phyloP scores from a whole-genome alignment of 768 basidiomycete species.

The Hysterangium stoloniferum region DNA sequence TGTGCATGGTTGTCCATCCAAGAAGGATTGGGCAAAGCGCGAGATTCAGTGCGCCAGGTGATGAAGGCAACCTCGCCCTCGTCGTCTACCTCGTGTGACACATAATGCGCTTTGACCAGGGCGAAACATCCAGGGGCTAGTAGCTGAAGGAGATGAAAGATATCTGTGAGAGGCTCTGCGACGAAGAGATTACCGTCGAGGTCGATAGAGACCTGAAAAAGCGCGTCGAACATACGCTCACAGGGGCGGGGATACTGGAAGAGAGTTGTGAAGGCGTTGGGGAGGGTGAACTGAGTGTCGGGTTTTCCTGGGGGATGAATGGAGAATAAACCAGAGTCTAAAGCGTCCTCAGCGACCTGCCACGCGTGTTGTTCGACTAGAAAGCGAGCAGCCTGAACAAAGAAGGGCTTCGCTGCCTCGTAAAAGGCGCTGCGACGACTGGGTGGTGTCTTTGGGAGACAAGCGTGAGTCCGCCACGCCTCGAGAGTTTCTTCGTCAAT shows the following conservation, averaged over 20 bases:
- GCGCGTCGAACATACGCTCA: neutral
- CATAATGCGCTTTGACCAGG: conserved; percentile 6
- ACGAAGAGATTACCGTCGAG: neutral
- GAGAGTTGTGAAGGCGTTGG: neutral
- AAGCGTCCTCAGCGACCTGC: neutral
- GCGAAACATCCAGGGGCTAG: neutral
- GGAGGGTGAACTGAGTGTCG: neutral
- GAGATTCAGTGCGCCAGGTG: neutral
- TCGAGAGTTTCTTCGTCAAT: neutral
- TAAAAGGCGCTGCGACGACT: neutral
- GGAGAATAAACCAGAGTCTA: neutral
- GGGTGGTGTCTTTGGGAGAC: neutral
- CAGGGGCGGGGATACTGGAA: neutral
- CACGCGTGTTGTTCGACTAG: neutral
- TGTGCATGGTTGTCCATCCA: conserved; percentile 5
- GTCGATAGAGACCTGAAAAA: neutral
- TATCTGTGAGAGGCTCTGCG: neutral
- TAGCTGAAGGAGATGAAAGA: conserved; percentile 2
- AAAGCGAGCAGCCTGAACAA: neutral
- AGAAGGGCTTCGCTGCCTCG: neutral
- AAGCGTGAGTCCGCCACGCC: neutral
- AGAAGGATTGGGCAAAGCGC: neutral
- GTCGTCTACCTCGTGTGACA: neutral
- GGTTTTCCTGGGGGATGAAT: neutral
- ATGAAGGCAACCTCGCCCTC: conserved; percentile 1